Evolutionary conservation across 2,329 filamentous ascomycete genomes (phyloP), one percentile per base, ranked within the genome.

Genomic region (Kalmusia sp.): DNA sequence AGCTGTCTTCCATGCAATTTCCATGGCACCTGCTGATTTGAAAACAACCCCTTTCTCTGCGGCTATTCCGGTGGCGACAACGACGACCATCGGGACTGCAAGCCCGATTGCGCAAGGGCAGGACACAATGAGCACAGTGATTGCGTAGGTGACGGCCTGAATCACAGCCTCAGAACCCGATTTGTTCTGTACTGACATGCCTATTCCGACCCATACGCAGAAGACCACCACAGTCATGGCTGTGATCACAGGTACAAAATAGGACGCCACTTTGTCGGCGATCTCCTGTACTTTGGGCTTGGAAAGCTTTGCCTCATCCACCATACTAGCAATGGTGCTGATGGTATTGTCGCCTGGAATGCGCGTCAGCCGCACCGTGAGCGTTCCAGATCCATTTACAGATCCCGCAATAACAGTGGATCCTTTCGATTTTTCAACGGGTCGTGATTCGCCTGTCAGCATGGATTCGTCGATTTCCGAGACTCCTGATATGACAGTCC

Each of bases 71-170:
- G 85, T 84, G 1, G 85, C 84, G 41, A 93, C 84, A 0, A 92
- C 85, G n/a, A 92, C 75, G 1, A 93, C 90, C 88, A 92, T 91
- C 0, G 90, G 90, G 0, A 91, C 88, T 0, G 88, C 88, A 1
- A 89, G 79, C 0, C 89, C 90, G 38, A 95, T 84, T 0, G 89
- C 90, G 52, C 90, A 93, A 0, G 90, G 90, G 59, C 90, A 93
- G 0, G 89, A 92, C 0, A 93, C 85, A n/a, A 89, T 87, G 4
- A 92, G 79, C 0, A 89, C 87, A 0, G 89, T 82, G 52, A 93
- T 91, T 1, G 86, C 76, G 55, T 90, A 93, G 0, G 87, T 91
- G 41, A 92, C 82, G 0, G 89, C 88, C 25, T 83, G 75, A 1
- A 84, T 80, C 0, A 79, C 75, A 1, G 88, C 84, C 45, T 81